Evolutionary conservation across 805 yeast genomes (phyloP).

Genomic region (Vanderwaltozyma tropicalis): DNA sequence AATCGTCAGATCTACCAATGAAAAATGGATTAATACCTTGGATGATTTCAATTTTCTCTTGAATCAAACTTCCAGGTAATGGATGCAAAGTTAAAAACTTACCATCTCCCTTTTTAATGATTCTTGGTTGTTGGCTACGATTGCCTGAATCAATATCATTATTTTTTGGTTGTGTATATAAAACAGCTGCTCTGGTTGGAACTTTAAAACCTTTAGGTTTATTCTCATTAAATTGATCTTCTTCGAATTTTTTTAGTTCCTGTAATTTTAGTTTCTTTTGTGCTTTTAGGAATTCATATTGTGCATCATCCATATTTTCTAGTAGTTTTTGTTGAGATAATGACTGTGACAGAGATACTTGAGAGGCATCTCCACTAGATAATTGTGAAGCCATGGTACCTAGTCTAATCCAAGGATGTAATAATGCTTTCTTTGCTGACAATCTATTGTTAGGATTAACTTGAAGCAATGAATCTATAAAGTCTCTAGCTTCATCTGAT

Average conservation of each 20-base stretch:
- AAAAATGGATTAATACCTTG: slow-evolving; percentile 59
- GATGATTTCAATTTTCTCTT: slow-evolving; percentile 44
- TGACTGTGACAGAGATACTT: slow-evolving; percentile 57
- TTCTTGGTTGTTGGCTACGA: slow-evolving; percentile 1
- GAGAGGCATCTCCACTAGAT: slow-evolving; percentile 14
- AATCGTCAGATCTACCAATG: slow-evolving; percentile 61
- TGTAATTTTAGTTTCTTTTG: slow-evolving; percentile 13
- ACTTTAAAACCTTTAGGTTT: slow-evolving; percentile 20
- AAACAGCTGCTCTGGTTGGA: slow-evolving; percentile 20
- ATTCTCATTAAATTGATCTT: slow-evolving; percentile 2
- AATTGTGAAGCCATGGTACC: slow-evolving; percentile 2
- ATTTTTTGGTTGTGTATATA: slow-evolving; percentile 21
- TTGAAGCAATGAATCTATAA: slow-evolving; percentile 58
- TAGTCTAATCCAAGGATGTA: slow-evolving; percentile 67
- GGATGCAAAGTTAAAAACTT: slow-evolving; percentile 55
- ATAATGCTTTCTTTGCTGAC: slow-evolving; percentile 64
- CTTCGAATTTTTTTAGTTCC: slow-evolving; percentile 8
- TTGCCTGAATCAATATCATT: slow-evolving; percentile 5
- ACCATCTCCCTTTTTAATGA: slow-evolving; percentile 31
- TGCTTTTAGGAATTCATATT: slow-evolving; percentile 21
- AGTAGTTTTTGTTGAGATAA: slow-evolving; percentile 52
- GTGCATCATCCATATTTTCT: slow-evolving; percentile 29
- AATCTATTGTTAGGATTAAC: slow-evolving; percentile 67
- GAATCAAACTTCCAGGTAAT: slow-evolving; percentile 34
- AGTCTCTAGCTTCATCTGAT: slow-evolving; percentile 60